Evolutionary conservation across 768 basidiomycete genomes (phyloP).

Genomic region (Mycena venus): DNA sequence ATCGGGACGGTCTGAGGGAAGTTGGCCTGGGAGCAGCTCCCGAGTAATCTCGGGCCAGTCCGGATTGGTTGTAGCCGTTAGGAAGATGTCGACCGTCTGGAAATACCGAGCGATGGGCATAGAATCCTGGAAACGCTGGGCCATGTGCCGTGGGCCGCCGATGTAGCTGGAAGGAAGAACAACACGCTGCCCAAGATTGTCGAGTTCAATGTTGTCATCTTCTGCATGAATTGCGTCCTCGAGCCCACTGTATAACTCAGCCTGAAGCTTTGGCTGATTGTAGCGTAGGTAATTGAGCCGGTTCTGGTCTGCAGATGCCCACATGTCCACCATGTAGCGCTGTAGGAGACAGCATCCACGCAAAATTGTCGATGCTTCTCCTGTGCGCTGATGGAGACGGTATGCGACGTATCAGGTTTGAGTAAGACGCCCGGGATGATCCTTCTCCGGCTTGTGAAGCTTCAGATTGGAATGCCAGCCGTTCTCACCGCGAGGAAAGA

Average conservation of each 20-base stretch:
- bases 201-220: neutral
- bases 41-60: neutral
- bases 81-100: neutral
- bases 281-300: neutral
- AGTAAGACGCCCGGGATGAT: neutral
- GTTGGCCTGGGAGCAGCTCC: neutral
- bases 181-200: neutral
- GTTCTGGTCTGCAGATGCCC: neutral
- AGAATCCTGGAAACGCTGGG: neutral
- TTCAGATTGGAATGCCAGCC: neutral
- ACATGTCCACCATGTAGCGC: neutral
- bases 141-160: neutral
- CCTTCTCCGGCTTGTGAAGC: neutral
- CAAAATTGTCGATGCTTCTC: neutral
- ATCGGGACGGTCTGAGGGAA: neutral
- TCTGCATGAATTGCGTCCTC: neutral
- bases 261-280: neutral
- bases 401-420: neutral
- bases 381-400: neutral
- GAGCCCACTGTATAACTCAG: neutral
- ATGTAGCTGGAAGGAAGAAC: neutral
- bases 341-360: neutral
- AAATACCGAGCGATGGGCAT: neutral
- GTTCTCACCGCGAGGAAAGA: neutral
- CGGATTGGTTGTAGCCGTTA: neutral